Conservation (phyloP, 1,284 basidiomycete species). For the Leccinum pachyderme region DNA sequence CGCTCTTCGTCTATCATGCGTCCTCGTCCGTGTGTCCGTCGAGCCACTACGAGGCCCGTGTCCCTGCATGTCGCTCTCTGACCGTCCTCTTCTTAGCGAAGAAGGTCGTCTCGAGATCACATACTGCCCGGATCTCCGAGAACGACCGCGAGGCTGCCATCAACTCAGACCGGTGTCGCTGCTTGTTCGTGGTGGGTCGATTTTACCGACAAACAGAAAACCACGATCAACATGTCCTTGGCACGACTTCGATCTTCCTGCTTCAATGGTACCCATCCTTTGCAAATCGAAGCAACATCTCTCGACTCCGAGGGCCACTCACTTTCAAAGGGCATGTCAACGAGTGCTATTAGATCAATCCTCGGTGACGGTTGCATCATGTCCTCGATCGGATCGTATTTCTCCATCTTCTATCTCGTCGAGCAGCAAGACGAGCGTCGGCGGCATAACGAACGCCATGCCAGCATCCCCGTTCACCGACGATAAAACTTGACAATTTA, state of each 20-base stretch:
- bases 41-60: background rate
- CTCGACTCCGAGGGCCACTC: background rate
- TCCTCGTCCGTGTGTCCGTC: background rate
- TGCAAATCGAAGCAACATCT: background rate
- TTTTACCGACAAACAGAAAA: background rate
- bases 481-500: background rate
- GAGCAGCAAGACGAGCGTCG: background rate
- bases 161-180: background rate
- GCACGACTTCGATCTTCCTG: background rate
- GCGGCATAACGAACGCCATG: background rate
- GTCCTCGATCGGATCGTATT: background rate
- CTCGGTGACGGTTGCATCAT: background rate
- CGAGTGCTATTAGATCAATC: background rate
- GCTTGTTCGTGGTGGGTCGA: background rate
- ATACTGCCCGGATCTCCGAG: background rate
- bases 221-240: background rate
- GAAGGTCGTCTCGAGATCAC: background rate
- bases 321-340: background rate
- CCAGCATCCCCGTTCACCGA: constrained; percentile 1
- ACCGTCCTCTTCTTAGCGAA: background rate
- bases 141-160: background rate
- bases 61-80: background rate
- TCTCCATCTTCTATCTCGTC: background rate
- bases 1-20: background rate
- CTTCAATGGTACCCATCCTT: background rate